Percentiles rank a stretch among this genome's conserved stretches.
These are phyloP conservation scores for Boletus reticuloceps DNA, from an alignment of 768 basidiomycete species.

Conservation along the genomic window DNA sequence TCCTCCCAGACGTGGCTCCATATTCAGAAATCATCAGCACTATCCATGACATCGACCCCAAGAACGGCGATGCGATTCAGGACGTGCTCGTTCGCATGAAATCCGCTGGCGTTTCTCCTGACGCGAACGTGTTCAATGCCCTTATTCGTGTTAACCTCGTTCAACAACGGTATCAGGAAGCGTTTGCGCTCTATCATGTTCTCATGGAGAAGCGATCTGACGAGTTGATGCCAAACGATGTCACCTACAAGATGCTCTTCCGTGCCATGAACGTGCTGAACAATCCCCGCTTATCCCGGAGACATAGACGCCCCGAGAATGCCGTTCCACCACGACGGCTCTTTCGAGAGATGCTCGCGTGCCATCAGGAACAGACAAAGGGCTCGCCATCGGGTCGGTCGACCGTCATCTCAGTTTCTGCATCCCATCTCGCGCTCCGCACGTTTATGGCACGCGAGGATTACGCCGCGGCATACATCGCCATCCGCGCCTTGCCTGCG, in stretches of 20 bases:
- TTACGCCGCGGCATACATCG: conserved; percentile 46
- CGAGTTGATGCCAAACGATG: conserved; percentile 38
- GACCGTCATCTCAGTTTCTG: conserved; percentile 29
- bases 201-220: conserved; percentile 34
- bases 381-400: conserved; percentile 18
- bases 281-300: conserved; percentile 22
- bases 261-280: conserved; percentile 22
- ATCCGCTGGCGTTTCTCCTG: conserved; percentile 35
- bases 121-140: conserved; percentile 45
- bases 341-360: conserved; percentile 44
- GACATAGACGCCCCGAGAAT: conserved; percentile 17
- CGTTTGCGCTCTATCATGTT: conserved; percentile 43
- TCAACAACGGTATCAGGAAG: conserved; percentile 30
- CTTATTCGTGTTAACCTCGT: conserved; percentile 43
- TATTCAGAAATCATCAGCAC: conserved; percentile 41
- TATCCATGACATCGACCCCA: conserved; percentile 31
- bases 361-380: conserved; percentile 26
- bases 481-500: conserved; percentile 31
- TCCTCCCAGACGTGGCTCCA: conserved; percentile 21
- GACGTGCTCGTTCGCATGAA: conserved; percentile 40
- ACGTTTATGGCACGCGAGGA: conserved; percentile 44
- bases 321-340: conserved; percentile 39
- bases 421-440: conserved; percentile 44
- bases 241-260: conserved; percentile 47
- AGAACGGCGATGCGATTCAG: conserved; percentile 31